Base-by-base conservation (phyloP, 805 yeast genomes). In the Candida ipomoeae region DNA sequence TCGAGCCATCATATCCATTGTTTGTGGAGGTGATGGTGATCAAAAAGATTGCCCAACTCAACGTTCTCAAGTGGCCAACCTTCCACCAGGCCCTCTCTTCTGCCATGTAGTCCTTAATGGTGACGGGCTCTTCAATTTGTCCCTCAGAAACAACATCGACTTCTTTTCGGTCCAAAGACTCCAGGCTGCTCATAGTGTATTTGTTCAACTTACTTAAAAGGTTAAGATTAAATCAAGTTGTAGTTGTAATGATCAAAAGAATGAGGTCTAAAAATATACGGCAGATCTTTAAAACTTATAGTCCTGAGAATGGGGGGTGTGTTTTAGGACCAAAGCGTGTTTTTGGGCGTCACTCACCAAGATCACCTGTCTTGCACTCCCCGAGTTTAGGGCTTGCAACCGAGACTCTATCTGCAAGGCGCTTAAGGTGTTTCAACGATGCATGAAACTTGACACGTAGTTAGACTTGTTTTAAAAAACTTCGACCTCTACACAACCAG, bases 11-110 rank as follows among this genome's bases (percentile, higher is more conserved):
- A 43, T 59, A 62, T 3, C 65, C 65, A 41, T 53, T 72, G 55
- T 75, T 76, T 45, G 80, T 73, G 10, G 82, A 73, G 23, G 79
- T 68, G 39, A 78, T 62, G 21, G 80, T 70, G 49, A 73, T 66
- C 29, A 76, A 62, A 38, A 75, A 62, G 31, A 79, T 61, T 5
- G 69, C 58, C 35, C 64, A 53, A 52, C 73, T 70, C 53, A 80
- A 66, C 31, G 54, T 52, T 3, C 68, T 43, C 47, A 80, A 61
- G 56, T 77, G 76, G 8, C 68, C 66, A 14, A 70, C 70, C 32
- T 55, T 59, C 52, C 57, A 68, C 71, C 71, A 70, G 11, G 63
- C 62, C 23, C 62, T 43, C 2, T 47, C 47, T n/a, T 54, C 57
- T 4, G 57, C 53, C 23, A 54, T 54, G 15, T 54, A 54, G 47